Evolutionary conservation across 2,329 filamentous ascomycete genomes (phyloP).

Genomic region (Aspergillus carbonarius): DNA sequence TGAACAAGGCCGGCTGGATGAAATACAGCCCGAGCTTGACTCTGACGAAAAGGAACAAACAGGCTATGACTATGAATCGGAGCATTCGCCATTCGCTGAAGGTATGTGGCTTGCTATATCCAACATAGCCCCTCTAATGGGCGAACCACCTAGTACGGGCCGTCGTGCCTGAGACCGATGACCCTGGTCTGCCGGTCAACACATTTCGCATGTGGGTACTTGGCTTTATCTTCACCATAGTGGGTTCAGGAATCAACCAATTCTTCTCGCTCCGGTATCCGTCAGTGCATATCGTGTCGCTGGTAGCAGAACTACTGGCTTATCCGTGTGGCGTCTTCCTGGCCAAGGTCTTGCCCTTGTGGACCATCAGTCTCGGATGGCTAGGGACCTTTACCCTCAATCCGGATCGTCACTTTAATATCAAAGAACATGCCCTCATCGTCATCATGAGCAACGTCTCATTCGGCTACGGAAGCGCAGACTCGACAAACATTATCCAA

Average conservation of each 20-base stretch:
- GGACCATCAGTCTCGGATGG: constrained; percentile 23
- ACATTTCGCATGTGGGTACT: constrained; percentile 45
- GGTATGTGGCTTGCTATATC: constrained; percentile 9
- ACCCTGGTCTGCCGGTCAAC: constrained; percentile 28
- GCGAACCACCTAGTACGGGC: constrained; percentile 18
- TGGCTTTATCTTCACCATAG: constrained; percentile 41
- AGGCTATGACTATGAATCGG: constrained; percentile 25
- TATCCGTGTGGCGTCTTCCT: constrained; percentile 45
- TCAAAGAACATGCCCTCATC: constrained; percentile 49
- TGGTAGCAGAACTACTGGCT: constrained; percentile 48
- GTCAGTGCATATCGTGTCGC: constrained; percentile 46
- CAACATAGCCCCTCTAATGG: not conserved
- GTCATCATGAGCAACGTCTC: constrained; percentile 53
- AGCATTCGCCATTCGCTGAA: constrained; percentile 28
- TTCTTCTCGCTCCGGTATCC: constrained; percentile 52
- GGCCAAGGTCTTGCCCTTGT: constrained; percentile 42
- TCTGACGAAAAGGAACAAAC: constrained; percentile 8
- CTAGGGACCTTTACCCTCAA: constrained; percentile 33
- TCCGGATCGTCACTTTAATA: constrained; percentile 47
- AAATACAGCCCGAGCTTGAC: not conserved
- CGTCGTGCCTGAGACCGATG: constrained; percentile 31
- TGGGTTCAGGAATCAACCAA: constrained; percentile 50
- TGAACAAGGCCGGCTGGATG: constrained; percentile 12
- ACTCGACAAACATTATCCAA: constrained; percentile 49
- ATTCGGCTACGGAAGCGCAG: constrained; percentile 48